Percentiles rank a stretch among this genome's conserved stretches.
Evolutionary conservation across 2,329 filamentous ascomycete genomes (phyloP).

Genomic region (Trichoderma arundinaceum): DNA sequence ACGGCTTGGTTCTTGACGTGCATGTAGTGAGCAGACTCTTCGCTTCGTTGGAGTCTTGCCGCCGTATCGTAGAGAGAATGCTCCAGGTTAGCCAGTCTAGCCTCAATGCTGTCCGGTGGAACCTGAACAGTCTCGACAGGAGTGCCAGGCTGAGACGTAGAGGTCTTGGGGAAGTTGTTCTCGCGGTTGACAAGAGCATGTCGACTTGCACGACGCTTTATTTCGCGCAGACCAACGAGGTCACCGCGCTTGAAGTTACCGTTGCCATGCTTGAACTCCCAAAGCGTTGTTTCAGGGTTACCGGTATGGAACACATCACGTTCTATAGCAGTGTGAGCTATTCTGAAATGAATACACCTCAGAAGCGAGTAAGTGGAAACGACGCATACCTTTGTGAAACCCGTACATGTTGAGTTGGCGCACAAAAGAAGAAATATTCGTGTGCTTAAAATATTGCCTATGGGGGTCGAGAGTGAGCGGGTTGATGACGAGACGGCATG

Average conservation of each 20-base stretch:
- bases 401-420: conserved; percentile 99
- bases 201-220: conserved; percentile 90
- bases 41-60: conserved; percentile 75
- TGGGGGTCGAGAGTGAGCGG: conserved; percentile 24
- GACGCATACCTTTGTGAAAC: conserved; percentile 86
- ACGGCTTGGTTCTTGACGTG: conserved; percentile 81
- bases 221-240: conserved; percentile 86
- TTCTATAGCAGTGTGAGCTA: conserved; percentile 60
- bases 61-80: conserved; percentile 83
- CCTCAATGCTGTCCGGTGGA: conserved; percentile 75
- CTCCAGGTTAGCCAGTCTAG: conserved; percentile 76
- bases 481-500: background rate
- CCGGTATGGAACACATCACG: conserved; percentile 98
- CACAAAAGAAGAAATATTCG: conserved; percentile 98
- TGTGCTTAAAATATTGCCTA: conserved; percentile 99
- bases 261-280: conserved; percentile 99
- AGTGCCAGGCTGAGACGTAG: conserved; percentile 79
- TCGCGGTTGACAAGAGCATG: conserved; percentile 94
- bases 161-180: conserved; percentile 78
- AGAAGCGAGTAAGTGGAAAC: background rate
- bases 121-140: conserved; percentile 78
- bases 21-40: conserved; percentile 81
- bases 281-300: conserved; percentile 88
- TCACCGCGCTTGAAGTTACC: conserved; percentile 97
- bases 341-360: background rate